These are phyloP conservation scores for Chalciporus chontae DNA, from an alignment of 768 basidiomycete species.

Conservation along the genomic window DNA sequence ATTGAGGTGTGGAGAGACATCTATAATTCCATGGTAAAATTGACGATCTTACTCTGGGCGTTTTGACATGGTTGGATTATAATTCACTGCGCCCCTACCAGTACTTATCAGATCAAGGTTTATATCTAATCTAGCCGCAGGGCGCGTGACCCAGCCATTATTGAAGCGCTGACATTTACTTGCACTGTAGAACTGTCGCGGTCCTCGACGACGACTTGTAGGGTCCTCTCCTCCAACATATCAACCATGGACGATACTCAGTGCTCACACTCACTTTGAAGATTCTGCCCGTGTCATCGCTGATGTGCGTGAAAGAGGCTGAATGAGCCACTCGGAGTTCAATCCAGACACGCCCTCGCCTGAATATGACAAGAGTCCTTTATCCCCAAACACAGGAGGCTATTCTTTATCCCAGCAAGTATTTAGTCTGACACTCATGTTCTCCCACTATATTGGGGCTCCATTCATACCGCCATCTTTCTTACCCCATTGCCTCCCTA, in stretches of 20 bases:
- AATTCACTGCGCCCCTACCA: too few relatives aligned
- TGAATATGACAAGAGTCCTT: slow-evolving; percentile 1
- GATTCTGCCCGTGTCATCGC: background rate
- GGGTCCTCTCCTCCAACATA: background rate
- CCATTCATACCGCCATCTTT: background rate
- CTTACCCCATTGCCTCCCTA: background rate
- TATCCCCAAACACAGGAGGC: slow-evolving; percentile 1
- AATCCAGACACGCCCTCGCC: background rate
- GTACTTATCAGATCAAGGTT: too few relatives aligned
- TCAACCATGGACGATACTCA: background rate
- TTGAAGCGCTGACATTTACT: too few relatives aligned
- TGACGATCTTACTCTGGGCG: background rate
- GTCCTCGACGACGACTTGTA: background rate
- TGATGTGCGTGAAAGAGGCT: background rate
- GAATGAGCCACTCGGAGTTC: slow-evolving; percentile 4
- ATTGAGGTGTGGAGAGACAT: background rate
- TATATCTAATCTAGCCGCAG: too few relatives aligned
- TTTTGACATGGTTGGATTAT: background rate
- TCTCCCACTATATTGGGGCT: background rate
- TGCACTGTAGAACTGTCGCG: background rate
- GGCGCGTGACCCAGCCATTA: too few relatives aligned
- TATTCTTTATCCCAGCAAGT: background rate
- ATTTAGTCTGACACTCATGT: background rate
- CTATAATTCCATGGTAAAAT: background rate
- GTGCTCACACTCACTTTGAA: background rate